These are phyloP conservation scores for Wallacemonas sp. DNA, from an alignment of 208 protist species.

Conservation along the genomic window DNA sequence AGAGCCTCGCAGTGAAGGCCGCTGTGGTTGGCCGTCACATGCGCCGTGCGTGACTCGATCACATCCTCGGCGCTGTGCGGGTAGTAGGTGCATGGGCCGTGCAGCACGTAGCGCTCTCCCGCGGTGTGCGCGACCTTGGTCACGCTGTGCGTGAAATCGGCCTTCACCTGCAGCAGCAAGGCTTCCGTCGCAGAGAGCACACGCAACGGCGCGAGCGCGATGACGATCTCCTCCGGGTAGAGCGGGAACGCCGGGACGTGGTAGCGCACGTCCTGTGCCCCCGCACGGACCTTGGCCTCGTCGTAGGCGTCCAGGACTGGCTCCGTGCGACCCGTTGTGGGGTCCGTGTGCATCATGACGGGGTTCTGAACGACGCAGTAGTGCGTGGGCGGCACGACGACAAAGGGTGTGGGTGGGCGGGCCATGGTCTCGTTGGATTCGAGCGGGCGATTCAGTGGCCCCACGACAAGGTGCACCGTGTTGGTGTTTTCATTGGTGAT, in stretches of 20 bases:
- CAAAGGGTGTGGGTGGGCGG: conserved; percentile 44
- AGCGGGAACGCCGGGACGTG: conserved; percentile 86
- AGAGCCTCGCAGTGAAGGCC: conserved; percentile 53
- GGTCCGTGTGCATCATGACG: conserved; percentile 14
- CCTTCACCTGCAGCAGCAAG: conserved; percentile 49
- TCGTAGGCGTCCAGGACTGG: conserved; percentile 57
- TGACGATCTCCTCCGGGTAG: conserved; percentile 86
- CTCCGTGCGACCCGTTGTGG: conserved; percentile 12
- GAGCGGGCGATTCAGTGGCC: conserved; percentile 49
- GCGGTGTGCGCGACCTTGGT: conserved; percentile 25
- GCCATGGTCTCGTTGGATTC: conserved; percentile 51
- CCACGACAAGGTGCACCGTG: conserved; percentile 56
- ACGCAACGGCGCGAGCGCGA: conserved; percentile 45
- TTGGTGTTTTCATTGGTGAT: conserved; percentile 68
- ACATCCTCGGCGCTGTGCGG: conserved; percentile 68
- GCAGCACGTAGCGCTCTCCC: conserved; percentile 56
- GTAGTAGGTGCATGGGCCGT: conserved; percentile 74
- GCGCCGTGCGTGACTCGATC: conserved; percentile 33
- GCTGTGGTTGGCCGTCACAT: conserved; percentile 23
- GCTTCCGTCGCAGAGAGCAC: conserved; percentile 61
- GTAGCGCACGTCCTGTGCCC: conserved; percentile 85
- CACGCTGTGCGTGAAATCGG: conserved; percentile 50
- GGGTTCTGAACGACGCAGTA: conserved; percentile 74
- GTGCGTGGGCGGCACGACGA: conserved; percentile 46
- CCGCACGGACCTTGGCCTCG: conserved; percentile 83